Conservation (phyloP, 1,284 basidiomycete species). For the Bondarzewia mesenterica region DNA sequence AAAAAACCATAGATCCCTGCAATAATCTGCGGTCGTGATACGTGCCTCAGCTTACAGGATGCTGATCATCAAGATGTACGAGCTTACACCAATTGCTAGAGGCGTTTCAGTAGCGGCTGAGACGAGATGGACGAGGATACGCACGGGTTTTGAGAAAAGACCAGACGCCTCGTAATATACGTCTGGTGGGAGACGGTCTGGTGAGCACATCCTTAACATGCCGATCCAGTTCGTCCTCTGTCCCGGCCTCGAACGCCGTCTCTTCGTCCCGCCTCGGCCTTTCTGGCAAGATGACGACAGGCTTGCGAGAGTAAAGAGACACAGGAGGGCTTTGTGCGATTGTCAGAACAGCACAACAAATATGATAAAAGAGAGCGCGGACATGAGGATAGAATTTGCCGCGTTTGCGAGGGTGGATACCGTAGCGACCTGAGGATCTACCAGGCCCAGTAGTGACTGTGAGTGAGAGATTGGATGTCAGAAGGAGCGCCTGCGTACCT, state of each 20-base stretch:
- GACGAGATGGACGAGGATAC: constrained; percentile 17
- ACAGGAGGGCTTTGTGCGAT: constrained; percentile 46
- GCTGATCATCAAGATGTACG: neutral
- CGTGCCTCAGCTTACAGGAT: constrained; percentile 1
- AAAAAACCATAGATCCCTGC: constrained; percentile 77
- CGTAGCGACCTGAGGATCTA: constrained; percentile 67
- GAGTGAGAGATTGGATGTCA: constrained; percentile 3
- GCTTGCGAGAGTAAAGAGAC: constrained; percentile 60
- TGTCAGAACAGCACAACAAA: constrained; percentile 5
- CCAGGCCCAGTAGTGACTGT: neutral
- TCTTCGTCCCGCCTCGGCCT: constrained; percentile 19
- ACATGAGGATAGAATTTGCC: constrained; percentile 73
- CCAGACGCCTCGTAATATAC: constrained; percentile 70
- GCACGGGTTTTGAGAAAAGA: constrained; percentile 77
- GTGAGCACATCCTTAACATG: constrained; percentile 77
- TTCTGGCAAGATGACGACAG: constrained; percentile 43
- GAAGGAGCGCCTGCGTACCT: constrained; percentile 29
- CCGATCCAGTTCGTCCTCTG: constrained; percentile 64
- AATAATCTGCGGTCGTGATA: constrained; percentile 43
- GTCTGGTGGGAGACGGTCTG: constrained; percentile 53
- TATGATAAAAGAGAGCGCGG: constrained; percentile 9
- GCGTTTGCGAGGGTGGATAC: constrained; percentile 68
- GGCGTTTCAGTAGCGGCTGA: constrained; percentile 3
- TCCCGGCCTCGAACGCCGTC: constrained; percentile 25
- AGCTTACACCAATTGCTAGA: constrained; percentile 50